Evolutionary conservation across 2,329 filamentous ascomycete species (phyloP).

Genomic region (Amesomyces nigricolor): DNA sequence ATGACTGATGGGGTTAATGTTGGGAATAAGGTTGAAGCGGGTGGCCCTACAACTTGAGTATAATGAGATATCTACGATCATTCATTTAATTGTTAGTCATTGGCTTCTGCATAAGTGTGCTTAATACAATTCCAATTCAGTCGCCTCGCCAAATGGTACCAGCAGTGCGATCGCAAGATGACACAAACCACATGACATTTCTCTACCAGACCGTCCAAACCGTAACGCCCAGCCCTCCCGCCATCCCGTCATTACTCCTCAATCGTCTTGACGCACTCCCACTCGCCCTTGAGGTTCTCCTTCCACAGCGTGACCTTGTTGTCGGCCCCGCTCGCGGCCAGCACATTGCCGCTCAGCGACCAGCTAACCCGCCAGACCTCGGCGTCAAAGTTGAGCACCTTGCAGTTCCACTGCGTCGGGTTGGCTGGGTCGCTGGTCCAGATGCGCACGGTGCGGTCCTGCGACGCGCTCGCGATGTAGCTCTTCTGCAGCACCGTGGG

Average conservation of each 20-base stretch:
- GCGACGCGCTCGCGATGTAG: conserved; percentile 91
- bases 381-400: conserved; percentile 80
- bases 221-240: conserved; percentile 10
- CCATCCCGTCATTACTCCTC: conserved; percentile 58
- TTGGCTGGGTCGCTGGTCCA: conserved; percentile 75
- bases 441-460: conserved; percentile 96
- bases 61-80: neutral
- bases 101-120: too few relatives aligned
- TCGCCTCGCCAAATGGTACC: too few relatives aligned
- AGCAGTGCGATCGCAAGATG: neutral
- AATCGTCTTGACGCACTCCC: conserved; percentile 96
- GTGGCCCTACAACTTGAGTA: too few relatives aligned
- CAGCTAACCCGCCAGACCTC: conserved; percentile 96
- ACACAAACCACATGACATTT: neutral
- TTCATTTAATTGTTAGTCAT: too few relatives aligned
- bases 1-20: neutral
- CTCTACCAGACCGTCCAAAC: conserved; percentile 12
- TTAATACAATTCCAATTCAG: too few relatives aligned
- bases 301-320: conserved; percentile 99
- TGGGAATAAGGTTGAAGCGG: neutral
- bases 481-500: conserved; percentile 91
- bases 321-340: conserved; percentile 88
- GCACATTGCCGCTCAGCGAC: conserved; percentile 93
- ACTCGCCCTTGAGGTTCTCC: conserved; percentile 92
- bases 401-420: conserved; percentile 73